Evolutionary conservation across 768 basidiomycete species (phyloP).

Genomic region (Tremella fuciformis): DNA sequence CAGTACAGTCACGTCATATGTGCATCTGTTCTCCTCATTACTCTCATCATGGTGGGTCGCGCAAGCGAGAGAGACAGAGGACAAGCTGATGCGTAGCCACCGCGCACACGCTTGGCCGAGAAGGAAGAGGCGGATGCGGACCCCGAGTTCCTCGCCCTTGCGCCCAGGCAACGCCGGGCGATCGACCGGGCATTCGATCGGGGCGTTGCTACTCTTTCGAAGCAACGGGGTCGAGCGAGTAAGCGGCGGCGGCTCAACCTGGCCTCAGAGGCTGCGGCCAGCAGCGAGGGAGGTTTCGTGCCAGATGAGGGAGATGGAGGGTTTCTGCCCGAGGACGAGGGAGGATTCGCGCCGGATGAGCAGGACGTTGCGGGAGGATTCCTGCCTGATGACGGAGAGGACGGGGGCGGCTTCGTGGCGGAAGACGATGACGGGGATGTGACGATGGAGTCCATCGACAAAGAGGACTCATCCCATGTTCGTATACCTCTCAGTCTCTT

Average conservation of each 20-base stretch:
- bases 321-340: conserved; percentile 29
- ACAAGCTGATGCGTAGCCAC: background rate
- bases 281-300: conserved; percentile 13
- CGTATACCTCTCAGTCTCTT: conserved; percentile 36
- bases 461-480: conserved; percentile 1
- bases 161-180: conserved; percentile 21
- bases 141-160: conserved; percentile 45
- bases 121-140: conserved; percentile 29
- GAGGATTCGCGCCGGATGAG: conserved; percentile 21
- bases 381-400: conserved; percentile 8
- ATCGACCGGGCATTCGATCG: conserved; percentile 45
- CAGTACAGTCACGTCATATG: no score
- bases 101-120: background rate
- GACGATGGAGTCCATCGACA: conserved; percentile 1
- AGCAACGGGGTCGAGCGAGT: conserved; percentile 7
- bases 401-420: conserved; percentile 26
- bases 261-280: background rate
- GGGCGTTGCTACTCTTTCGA: conserved; percentile 18
- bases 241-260: conserved; percentile 23
- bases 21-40: background rate
- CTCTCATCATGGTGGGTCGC: background rate
- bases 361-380: conserved; percentile 23
- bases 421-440: conserved; percentile 28
- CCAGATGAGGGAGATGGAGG: conserved; percentile 19
- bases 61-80: background rate